Conservation (phyloP, 495 filamentous ascomycete species). For the Durotheca rogersii region DNA sequence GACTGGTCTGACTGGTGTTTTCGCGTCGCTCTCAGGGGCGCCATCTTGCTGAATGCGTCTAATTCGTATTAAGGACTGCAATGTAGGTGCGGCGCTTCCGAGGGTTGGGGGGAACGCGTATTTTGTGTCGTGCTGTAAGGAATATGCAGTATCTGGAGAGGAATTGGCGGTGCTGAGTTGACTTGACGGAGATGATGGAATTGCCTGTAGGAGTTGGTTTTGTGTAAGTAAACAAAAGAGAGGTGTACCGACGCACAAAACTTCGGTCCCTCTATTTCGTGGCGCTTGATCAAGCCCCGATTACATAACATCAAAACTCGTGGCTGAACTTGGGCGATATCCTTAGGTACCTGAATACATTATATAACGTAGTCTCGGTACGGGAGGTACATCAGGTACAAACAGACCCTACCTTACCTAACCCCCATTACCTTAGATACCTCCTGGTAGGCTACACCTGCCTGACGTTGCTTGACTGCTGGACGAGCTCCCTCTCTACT, state of each 20-base stretch:
- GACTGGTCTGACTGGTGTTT: slow-evolving; percentile 63
- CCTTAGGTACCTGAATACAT: slow-evolving; percentile 9
- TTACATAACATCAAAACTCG: too few species aligned
- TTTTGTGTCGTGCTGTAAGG: slow-evolving; percentile 6
- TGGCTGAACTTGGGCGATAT: slow-evolving; percentile 1
- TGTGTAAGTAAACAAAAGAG: slow-evolving; percentile 33
- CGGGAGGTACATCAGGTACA: too few species aligned
- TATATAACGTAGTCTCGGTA: too few species aligned
- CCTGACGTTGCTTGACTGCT: slow-evolving; percentile 37
- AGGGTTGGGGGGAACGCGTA: slow-evolving; percentile 16
- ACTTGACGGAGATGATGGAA: slow-evolving; percentile 19
- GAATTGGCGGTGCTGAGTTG: slow-evolving; percentile 20
- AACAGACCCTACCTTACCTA: too few species aligned
- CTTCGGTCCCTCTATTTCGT: too few species aligned
- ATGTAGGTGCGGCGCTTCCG: too few species aligned
- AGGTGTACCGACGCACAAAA: background rate
- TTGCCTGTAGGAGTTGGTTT: slow-evolving; percentile 7
- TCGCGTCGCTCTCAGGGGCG: slow-evolving; percentile 47
- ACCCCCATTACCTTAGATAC: too few species aligned
- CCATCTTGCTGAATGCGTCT: slow-evolving; percentile 45
- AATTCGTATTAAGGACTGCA: slow-evolving; percentile 7
- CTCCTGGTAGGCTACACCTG: slow-evolving; percentile 35
- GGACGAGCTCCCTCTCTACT: slow-evolving; percentile 3
- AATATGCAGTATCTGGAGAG: slow-evolving; percentile 17
- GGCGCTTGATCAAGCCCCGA: too few species aligned